These are phyloP conservation scores for Bacidia rubella DNA, from an alignment of 495 filamentous ascomycete genomes.

Conservation along the genomic window DNA sequence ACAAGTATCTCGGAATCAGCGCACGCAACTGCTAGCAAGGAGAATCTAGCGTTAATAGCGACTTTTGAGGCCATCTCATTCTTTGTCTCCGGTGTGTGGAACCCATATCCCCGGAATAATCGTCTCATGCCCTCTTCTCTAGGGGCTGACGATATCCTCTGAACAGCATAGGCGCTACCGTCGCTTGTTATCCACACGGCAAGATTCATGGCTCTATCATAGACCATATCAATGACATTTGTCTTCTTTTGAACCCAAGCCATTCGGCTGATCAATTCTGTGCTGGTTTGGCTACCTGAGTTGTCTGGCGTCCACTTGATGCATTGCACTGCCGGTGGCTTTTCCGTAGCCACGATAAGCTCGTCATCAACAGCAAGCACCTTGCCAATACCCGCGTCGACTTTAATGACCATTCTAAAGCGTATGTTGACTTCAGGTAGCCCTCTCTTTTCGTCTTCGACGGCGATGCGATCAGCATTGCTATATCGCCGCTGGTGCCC, in stretches of 20 bases:
- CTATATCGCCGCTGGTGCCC: slow-evolving; percentile 58
- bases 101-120: slow-evolving; percentile 82
- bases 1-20: slow-evolving; percentile 66
- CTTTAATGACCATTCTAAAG: slow-evolving; percentile 95
- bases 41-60: slow-evolving; percentile 87
- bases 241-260: slow-evolving; percentile 66
- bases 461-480: slow-evolving; percentile 43
- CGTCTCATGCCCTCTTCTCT: slow-evolving; percentile 27
- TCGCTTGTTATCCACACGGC: slow-evolving; percentile 87
- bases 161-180: slow-evolving; percentile 84
- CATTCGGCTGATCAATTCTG: slow-evolving; percentile 81
- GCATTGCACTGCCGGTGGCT: slow-evolving; percentile 88
- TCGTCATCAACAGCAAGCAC: slow-evolving; percentile 89
- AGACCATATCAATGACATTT: slow-evolving; percentile 70
- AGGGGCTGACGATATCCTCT: slow-evolving; percentile 37
- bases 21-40: slow-evolving; percentile 78
- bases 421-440: slow-evolving; percentile 76
- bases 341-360: slow-evolving; percentile 82
- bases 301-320: slow-evolving; percentile 86
- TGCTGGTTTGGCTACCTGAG: slow-evolving; percentile 71
- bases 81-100: slow-evolving; percentile 55
- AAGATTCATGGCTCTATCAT: slow-evolving; percentile 95
- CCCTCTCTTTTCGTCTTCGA: slow-evolving; percentile 55
- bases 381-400: slow-evolving; percentile 83
- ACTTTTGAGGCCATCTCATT: slow-evolving; percentile 53